Base-by-base conservation (phyloP, 768 basidiomycete genomes). In the Mycena rebaudengoi region DNA sequence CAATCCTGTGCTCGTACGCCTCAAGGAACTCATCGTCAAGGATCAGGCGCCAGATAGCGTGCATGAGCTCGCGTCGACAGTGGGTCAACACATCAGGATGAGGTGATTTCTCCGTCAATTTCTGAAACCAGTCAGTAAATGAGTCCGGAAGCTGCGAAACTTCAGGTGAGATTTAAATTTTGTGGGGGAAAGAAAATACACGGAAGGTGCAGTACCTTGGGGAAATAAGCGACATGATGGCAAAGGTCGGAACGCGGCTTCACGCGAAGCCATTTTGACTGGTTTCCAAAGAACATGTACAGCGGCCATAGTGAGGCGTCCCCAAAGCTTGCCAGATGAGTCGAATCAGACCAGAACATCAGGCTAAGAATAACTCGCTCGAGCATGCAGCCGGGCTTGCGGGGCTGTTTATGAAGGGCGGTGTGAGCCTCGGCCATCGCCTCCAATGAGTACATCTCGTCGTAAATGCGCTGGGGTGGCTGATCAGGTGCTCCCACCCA, bases 201-300 rank as follows among this genome's bases (percentile, higher is more conserved):
- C 14, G 25, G 33, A 58, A 21, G 25, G 56, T 37, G 21, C 60
- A 70, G 56, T 65, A 80, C 78, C 26, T 71, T 73, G 0, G 79
- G 78, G 54, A 84, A 73, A 66, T 82, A 82, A 1, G 77, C 79
- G 8, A 82, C 12, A 54, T 81, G 80, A 35, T 79, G 65, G 44
- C 72, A 52, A 58, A 71, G 33, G 46, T 69, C 32, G 30, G 68
- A 40, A 10, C 37, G 59, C 0, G 79, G 81, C 10, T 72, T 71
- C 0, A 64, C 64, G 0, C 76, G 69, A 1, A 70, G 41, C 49
- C 80, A 84, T 58, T 85, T 85, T 0, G 82, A 83, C 8, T 74
- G 70, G 58, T 78, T 78, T 1, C 78, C 78, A 49, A 83, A 77
- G 32, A 67, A 76, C 4, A 80, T 30, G 49, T 84, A 85, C 0